These are phyloP conservation scores for Pseudogymnoascus sp. DNA, from an alignment of 2,329 filamentous ascomycete species.

Conservation along the genomic window DNA sequence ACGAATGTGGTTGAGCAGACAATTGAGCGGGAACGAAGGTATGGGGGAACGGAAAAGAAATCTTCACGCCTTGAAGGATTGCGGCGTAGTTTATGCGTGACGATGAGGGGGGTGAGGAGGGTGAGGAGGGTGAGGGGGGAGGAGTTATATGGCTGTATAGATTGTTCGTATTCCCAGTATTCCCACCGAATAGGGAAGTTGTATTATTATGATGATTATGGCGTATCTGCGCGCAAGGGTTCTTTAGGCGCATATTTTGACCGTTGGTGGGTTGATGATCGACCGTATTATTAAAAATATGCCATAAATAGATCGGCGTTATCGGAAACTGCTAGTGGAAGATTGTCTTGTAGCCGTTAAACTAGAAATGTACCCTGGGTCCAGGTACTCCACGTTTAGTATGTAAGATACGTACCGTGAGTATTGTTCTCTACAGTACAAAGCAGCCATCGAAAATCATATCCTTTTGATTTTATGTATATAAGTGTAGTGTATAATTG, in stretches of 20 bases:
- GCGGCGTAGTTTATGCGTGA: background rate
- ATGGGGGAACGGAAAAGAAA: background rate
- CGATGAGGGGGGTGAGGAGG: background rate
- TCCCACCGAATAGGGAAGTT: conserved; percentile 3
- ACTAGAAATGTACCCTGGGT: background rate
- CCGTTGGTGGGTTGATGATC: background rate
- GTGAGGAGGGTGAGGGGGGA: background rate
- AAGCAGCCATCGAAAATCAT: background rate
- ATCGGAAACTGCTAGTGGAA: background rate
- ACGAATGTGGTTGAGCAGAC: conserved; percentile 5
- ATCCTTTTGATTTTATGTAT: background rate
- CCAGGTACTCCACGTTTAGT: background rate
- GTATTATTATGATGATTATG: conserved; percentile 6
- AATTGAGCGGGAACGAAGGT: conserved; percentile 5
- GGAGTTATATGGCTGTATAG: background rate
- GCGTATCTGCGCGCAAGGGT: conserved; percentile 5
- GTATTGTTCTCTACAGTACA: background rate
- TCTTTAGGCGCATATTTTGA: conserved; percentile 6
- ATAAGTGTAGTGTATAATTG: background rate
- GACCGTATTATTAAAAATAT: conserved; percentile 3
- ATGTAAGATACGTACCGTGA: background rate
- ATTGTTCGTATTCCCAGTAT: background rate
- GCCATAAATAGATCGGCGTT: conserved; percentile 3
- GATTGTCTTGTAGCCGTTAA: conserved; percentile 2
- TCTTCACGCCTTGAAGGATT: background rate